Evolutionary conservation across 495 filamentous ascomycete genomes (phyloP), one percentile per base, ranked within the genome.

Genomic region (Xylaria nigripes): DNA sequence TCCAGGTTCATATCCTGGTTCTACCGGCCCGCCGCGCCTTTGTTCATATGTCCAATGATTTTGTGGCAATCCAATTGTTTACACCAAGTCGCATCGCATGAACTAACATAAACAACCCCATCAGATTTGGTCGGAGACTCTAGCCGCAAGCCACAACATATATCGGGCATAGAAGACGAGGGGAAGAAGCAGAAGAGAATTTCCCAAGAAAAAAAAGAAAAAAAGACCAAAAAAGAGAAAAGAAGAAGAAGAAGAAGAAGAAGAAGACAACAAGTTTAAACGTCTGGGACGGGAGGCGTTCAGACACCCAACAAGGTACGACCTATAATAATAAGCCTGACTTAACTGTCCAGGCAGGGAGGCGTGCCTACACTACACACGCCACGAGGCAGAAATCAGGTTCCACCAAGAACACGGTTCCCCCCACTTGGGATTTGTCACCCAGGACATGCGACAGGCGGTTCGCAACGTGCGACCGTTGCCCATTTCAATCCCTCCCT

Each of bases 401-500:
- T 47, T 32, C 51, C 43, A 44, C 49, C 36, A 40, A 40, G 47
- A 40, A 12, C 24, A 47, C 45, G 45, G 45, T 30, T 25, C 27
- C 45, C 29, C 50, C 42, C 50, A 54, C 51, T 41, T 44, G 43
- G 36, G 51, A 54, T 54, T 54, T 54, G 51, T 54, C 51, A 54
- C 42, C 50, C 45, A 54, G 43, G 42, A 54, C 51, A 54, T 45
- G 51, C 51, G 51, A 54, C 51, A 41, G 38, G 51, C 51, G 45
- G 30, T 23, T 25, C 51, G 40, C 51, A 45, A 45, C 51, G 51
- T 54, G 51, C 51, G 51, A 54, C 43, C 44, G 50, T 46, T 40
- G 51, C 29, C 29, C 51, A 47, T 27, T 21, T 40, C 36, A n/a
- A 40, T 40, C 36, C 36, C 32, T 12, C 36, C 5, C 36, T 18